phyloP scores from a whole-genome alignment of 495 filamentous ascomycete genomes.

The Podospora bellae-mahoneyi region DNA sequence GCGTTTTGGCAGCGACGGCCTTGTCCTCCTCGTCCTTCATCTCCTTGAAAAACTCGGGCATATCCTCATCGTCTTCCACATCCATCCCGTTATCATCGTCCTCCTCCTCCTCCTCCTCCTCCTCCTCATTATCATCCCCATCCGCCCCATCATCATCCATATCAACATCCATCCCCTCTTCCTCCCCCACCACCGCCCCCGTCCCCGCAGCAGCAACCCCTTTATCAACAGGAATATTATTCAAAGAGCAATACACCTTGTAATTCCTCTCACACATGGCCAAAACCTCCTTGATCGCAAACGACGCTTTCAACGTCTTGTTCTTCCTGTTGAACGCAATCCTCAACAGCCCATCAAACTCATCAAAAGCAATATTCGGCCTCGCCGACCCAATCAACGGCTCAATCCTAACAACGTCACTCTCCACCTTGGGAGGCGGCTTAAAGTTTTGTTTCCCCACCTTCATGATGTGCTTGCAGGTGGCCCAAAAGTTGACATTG shows the following conservation, averaged over 20 bases:
- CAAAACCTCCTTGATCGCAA: conserved; percentile 74
- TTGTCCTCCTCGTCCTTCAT: conserved; percentile 41
- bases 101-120: conserved; percentile 49
- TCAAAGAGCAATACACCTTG: conserved; percentile 80
- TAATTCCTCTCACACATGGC: conserved; percentile 82
- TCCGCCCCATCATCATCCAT: conserved; percentile 48
- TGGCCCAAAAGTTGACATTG: conserved; percentile 94
- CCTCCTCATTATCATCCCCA: conserved; percentile 49
- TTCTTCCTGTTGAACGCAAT: conserved; percentile 69
- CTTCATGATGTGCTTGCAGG: conserved; percentile 81
- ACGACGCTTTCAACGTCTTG: conserved; percentile 66
- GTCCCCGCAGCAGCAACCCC: conserved; percentile 51
- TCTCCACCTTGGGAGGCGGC: conserved; percentile 87
- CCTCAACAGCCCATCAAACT: conserved; percentile 88
- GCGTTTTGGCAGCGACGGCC: conserved; percentile 41
- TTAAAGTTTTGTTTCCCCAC: conserved; percentile 94
- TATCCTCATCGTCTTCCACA: conserved; percentile 49
- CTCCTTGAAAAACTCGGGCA: conserved; percentile 76
- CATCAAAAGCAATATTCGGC: conserved; percentile 84
- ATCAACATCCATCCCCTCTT: conserved; percentile 55
- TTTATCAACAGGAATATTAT: conserved; percentile 75
- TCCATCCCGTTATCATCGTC: conserved; percentile 42
- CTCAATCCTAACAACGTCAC: conserved; percentile 46
- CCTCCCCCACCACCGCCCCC: conserved; percentile 24
- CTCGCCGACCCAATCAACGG: conserved; percentile 55